phyloP scores from a whole-genome alignment of 2,329 filamentous ascomycete genomes.

The Boeremia lycopersici region DNA sequence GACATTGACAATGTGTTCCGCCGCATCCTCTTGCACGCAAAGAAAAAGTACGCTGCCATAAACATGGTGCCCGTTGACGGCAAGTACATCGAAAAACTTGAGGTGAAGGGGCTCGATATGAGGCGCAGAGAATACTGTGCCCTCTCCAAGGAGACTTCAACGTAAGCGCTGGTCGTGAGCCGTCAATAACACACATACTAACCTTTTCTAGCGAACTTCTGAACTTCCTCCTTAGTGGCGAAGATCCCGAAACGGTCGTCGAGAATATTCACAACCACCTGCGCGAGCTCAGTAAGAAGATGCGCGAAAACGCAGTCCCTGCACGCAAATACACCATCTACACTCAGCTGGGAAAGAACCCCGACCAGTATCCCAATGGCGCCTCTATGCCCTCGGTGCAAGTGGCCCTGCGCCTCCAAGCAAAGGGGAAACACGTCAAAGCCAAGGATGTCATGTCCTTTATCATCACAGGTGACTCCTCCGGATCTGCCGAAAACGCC shows the following conservation, averaged over 20 bases:
- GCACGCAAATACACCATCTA: constrained; percentile 94
- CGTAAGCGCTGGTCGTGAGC: constrained; percentile 42
- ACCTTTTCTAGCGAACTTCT: constrained; percentile 67
- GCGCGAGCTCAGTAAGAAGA: constrained; percentile 79
- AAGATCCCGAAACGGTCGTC: constrained; percentile 86
- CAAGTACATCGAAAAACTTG: constrained; percentile 91
- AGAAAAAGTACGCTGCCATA: constrained; percentile 99
- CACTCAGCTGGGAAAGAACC: constrained; percentile 94
- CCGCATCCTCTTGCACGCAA: constrained; percentile 89
- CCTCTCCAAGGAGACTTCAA: constrained; percentile 92
- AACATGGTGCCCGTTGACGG: constrained; percentile 89
- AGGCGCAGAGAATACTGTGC: constrained; percentile 95
- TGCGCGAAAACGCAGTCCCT: constrained; percentile 79
- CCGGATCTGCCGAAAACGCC: constrained; percentile 69
- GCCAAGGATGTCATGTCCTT: constrained; percentile 97
- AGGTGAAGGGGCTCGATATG: constrained; percentile 99
- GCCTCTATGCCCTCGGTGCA: constrained; percentile 97
- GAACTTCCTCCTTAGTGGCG: constrained; percentile 93
- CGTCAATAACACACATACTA: constrained; percentile 4
- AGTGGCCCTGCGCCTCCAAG: constrained; percentile 86
- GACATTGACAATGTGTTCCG: constrained; percentile 98
- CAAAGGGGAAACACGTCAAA: constrained; percentile 83
- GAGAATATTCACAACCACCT: constrained; percentile 93
- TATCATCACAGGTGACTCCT: constrained; percentile 76
- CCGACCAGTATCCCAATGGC: constrained; percentile 90